Evolutionary conservation across 1,284 basidiomycete genomes (phyloP).

Genomic region (Volvariella volvacea): DNA sequence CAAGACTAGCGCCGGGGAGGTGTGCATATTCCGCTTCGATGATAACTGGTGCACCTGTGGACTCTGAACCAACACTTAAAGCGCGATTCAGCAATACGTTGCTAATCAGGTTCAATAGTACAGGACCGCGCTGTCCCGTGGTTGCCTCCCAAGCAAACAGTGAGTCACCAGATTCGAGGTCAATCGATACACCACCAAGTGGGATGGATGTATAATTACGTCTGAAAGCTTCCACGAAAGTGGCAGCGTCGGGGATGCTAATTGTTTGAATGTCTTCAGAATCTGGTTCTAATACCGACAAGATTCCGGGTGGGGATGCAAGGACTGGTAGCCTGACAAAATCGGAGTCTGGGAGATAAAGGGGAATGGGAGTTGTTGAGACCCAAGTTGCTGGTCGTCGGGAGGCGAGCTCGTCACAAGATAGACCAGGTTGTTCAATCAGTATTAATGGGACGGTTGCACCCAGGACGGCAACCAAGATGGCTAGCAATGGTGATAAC

Average conservation of each 20-base stretch:
- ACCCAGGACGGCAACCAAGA: constrained; percentile 58
- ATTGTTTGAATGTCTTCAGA: constrained; percentile 41
- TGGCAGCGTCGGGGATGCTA: constrained; percentile 45
- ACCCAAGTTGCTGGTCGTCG: no score
- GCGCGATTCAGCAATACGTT: constrained; percentile 62
- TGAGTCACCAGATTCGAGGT: constrained; percentile 34
- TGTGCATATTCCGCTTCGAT: constrained; percentile 47
- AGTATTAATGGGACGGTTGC: constrained; percentile 63
- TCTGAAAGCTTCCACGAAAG: no score
- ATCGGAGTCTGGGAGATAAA: constrained; percentile 40
- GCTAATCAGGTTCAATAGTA: constrained; percentile 59
- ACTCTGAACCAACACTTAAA: constrained; percentile 29
- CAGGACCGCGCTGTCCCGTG: constrained; percentile 36
- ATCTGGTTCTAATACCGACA: constrained; percentile 30
- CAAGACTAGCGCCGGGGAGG: constrained; percentile 46
- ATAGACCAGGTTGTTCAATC: constrained; percentile 42
- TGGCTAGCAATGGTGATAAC: constrained; percentile 55
- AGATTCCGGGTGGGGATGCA: constrained; percentile 40
- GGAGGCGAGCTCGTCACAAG: constrained; percentile 36
- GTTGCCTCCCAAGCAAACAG: constrained; percentile 61
- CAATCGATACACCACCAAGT: constrained; percentile 59
- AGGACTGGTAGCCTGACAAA: constrained; percentile 23
- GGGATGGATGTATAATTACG: constrained; percentile 41
- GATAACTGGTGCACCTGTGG: constrained; percentile 30
- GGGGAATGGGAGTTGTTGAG: constrained; percentile 30